Base-by-base conservation (phyloP, 2,329 filamentous ascomycete species). In the Colletotrichum orbiculare region DNA sequence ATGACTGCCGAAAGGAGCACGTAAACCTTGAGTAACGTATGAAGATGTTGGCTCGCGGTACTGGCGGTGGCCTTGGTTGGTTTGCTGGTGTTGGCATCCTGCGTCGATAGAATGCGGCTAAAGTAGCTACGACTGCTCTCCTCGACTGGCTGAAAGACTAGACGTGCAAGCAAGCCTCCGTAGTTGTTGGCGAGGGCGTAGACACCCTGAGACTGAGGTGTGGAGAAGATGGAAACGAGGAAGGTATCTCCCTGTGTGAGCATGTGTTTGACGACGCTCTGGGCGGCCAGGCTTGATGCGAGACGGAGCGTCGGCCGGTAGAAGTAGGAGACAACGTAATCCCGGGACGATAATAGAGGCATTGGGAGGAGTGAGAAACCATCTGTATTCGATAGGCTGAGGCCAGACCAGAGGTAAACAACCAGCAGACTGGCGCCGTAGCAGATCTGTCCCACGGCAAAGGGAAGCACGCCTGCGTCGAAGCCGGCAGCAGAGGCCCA, bases 161-260 rank as follows among this genome's bases (percentile, higher is more conserved):
- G 87, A 3, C 96, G 88, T 0, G 96, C 96, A 35, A 97, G 81
- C 0, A 99, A 86, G 2, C 94, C 92, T 25, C 96, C 96, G 75
- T 96, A 99, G 77, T 98, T 99, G 71, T 94, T 94, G 56, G 95
- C 96, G 6, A 99, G 85, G 0, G 94, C 93, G 74, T 98, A 99
- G 41, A 93, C 89, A 12, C 96, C 96, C 79, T 98, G 96, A 5
- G 94, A 91, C 46, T 88, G 83, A 1, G 96, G 86, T 0, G 89
- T 89, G 7, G 94, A 90, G 62, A 98, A 83, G 11, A 89, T 80
- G 13, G 92, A 90, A 68, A 99, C 90, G 54, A 98, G 88, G 70
- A 98, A 87, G 2, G 94, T 93, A 79, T 99, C 96, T 65, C 95
- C 96, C 78, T 98, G 94, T 0, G 96, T 98, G 56, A 99, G 86